phyloP scores from a whole-genome alignment of 202 grass and related monocot species.

The Dendrocalamus latiflorus region DNA sequence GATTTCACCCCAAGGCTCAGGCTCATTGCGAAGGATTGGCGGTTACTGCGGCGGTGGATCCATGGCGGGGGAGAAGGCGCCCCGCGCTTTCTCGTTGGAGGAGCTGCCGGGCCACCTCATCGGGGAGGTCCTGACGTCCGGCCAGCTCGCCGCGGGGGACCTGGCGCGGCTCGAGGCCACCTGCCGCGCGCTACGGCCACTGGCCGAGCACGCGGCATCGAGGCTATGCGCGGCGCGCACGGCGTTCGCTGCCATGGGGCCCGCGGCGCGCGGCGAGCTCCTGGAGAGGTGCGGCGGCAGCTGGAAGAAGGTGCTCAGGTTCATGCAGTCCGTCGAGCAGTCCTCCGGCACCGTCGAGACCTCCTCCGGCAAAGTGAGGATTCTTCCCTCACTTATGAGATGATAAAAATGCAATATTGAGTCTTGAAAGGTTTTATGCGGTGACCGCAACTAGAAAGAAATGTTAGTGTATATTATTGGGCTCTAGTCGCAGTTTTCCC shows the following conservation, averaged over 20 bases:
- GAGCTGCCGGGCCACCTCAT: slow-evolving; percentile 80
- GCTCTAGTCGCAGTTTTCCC: not conserved
- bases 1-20: not conserved
- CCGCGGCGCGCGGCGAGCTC: slow-evolving; percentile 41
- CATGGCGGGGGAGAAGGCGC: slow-evolving; percentile 55
- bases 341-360: slow-evolving; percentile 71
- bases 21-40: not conserved
- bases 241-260: slow-evolving; percentile 43
- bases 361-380: slow-evolving; percentile 71
- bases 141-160: slow-evolving; percentile 56
- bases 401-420: not conserved
- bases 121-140: slow-evolving; percentile 70
- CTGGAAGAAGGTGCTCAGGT: slow-evolving; percentile 96
- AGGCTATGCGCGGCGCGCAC: slow-evolving; percentile 51
- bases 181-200: slow-evolving; percentile 64
- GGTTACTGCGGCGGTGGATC: slow-evolving; percentile 17
- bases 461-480: not conserved
- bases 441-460: not conserved
- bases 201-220: slow-evolving; percentile 77
- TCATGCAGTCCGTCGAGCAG: slow-evolving; percentile 82
- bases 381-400: not conserved
- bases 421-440: not conserved
- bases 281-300: slow-evolving; percentile 64
- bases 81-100: slow-evolving; percentile 60
- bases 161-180: slow-evolving; percentile 74